phyloP scores from a whole-genome alignment of 352 stramenopile species.

The Phytopythium cucurbitacearum region DNA sequence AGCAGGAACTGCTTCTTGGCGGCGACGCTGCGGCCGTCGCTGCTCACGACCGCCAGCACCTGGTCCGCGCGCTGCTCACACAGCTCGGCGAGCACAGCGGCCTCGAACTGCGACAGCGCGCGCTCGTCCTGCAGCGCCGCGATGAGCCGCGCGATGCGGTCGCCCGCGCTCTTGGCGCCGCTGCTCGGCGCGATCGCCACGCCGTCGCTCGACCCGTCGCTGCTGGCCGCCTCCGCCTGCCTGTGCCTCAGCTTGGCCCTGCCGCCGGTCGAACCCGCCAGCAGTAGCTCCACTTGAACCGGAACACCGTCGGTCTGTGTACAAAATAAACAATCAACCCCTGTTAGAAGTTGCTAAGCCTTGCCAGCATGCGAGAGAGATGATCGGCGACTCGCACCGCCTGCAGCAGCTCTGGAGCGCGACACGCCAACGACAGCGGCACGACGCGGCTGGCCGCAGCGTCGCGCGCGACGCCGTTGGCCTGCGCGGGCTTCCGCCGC shows the following conservation, averaged over 20 bases:
- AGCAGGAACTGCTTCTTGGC: constrained; percentile 55
- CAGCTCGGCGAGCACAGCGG: constrained; percentile 34
- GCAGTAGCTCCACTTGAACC: no score
- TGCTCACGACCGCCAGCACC: constrained; percentile 31
- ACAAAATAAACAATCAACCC: no score
- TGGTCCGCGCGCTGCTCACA: constrained; percentile 31
- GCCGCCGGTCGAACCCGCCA: no score
- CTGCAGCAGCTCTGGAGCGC: constrained; percentile 36
- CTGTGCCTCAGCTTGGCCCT: background rate
- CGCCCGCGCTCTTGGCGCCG: background rate
- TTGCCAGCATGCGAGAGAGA: no score
- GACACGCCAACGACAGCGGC: constrained; percentile 56
- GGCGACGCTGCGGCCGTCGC: constrained; percentile 14
- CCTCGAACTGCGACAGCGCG: constrained; percentile 39
- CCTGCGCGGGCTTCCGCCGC: constrained; percentile 1
- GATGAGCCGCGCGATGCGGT: constrained; percentile 28
- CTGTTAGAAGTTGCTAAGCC: no score
- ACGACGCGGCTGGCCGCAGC: constrained; percentile 27
- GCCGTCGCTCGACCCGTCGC: background rate
- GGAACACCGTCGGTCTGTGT: no score
- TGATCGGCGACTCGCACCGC: constrained; percentile 1
- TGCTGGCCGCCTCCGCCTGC: constrained; percentile 2
- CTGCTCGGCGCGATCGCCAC: background rate
- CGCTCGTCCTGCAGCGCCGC: constrained; percentile 34
- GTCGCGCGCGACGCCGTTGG: constrained; percentile 8